Evolutionary conservation across 306 rosid species (phyloP).

Genomic region (Biancaea sappan): DNA sequence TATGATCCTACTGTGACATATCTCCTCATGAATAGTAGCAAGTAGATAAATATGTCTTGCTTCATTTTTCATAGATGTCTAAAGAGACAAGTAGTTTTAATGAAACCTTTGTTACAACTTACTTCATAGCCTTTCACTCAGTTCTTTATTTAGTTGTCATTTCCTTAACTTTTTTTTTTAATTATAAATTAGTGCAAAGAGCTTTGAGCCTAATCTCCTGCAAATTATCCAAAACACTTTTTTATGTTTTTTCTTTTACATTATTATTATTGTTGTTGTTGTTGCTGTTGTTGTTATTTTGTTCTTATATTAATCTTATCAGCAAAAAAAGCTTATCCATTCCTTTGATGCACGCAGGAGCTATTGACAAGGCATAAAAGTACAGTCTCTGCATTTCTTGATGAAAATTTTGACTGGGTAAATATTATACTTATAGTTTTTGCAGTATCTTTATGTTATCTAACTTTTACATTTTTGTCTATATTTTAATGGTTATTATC

Average conservation of each 20-base stretch:
- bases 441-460: neutral
- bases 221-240: neutral
- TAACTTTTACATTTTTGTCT: neutral
- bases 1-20: neutral
- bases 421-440: constrained; percentile 12
- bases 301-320: neutral
- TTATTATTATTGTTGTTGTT: too few relatives aligned
- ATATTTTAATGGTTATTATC: constrained; percentile 18
- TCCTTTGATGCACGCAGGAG: constrained; percentile 54
- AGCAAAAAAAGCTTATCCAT: constrained; percentile 7
- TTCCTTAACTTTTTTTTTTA: neutral
- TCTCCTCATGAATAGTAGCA: neutral
- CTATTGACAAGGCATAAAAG: constrained; percentile 91
- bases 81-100: neutral
- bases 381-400: constrained; percentile 77
- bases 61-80: neutral
- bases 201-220: neutral
- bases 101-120: neutral
- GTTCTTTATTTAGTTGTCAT: neutral
- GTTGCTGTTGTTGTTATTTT: too few relatives aligned
- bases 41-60: neutral
- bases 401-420: constrained; percentile 81
- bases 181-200: neutral
- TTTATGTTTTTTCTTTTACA: neutral
- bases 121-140: neutral